These are phyloP conservation scores for Neonothopanus nambi DNA, from an alignment of 1,284 basidiomycete species.

Conservation along the genomic window DNA sequence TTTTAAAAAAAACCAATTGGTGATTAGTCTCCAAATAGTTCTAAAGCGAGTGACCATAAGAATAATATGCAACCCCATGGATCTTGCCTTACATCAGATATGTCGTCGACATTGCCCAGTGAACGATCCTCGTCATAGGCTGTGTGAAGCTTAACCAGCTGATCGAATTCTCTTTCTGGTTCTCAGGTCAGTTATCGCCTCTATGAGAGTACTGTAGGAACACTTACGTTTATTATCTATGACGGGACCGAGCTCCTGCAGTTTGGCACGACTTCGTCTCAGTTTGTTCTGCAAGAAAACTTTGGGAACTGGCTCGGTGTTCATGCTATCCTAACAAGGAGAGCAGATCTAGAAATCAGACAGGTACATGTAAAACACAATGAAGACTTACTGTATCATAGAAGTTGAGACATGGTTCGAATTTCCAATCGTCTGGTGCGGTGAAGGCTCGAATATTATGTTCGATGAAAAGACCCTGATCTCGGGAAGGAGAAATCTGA, in stretches of 20 bases:
- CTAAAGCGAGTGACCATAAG: constrained; percentile 35
- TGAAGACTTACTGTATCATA: constrained; percentile 65
- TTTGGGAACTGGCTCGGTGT: constrained; percentile 65
- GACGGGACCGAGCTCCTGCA: constrained; percentile 57
- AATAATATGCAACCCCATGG: neutral
- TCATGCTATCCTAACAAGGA: constrained; percentile 56
- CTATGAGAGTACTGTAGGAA: neutral
- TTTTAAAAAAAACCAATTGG: constrained; percentile 55
- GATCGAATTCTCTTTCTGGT: constrained; percentile 58
- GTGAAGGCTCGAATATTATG: constrained; percentile 68
- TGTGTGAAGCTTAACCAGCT: constrained; percentile 48
- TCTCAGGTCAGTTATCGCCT: constrained; percentile 14
- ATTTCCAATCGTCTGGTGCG: constrained; percentile 64
- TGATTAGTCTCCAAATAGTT: constrained; percentile 66
- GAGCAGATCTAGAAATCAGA: neutral
- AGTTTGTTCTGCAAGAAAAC: constrained; percentile 79
- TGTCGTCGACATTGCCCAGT: constrained; percentile 63
- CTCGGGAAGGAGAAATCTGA: constrained; percentile 53
- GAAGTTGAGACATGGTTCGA: constrained; percentile 73
- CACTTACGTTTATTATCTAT: constrained; percentile 63
- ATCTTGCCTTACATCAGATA: constrained; percentile 55
- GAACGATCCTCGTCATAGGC: constrained; percentile 54
- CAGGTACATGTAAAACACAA: neutral
- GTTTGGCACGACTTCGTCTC: constrained; percentile 54
- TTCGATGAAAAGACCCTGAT: constrained; percentile 71